Conservation (phyloP, 192 early-diverging fungal genomes). For the Backusella circina region DNA sequence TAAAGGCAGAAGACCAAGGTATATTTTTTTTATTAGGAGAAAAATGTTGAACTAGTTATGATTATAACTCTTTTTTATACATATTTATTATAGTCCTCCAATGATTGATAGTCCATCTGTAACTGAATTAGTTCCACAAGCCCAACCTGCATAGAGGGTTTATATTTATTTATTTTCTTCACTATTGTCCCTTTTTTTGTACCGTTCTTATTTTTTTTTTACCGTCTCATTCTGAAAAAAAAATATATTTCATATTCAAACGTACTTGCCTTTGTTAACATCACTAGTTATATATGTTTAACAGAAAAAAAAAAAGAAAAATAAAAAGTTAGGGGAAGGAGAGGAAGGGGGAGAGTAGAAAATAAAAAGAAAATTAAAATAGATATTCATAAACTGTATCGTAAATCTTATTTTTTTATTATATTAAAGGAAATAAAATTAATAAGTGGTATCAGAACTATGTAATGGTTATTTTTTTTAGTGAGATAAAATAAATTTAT, state of each 20-base stretch:
- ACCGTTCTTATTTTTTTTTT: background rate
- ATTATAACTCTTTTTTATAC: background rate
- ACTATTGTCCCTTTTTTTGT: background rate
- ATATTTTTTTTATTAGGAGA: background rate
- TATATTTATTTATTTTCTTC: background rate
- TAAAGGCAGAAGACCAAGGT: conserved; percentile 13
- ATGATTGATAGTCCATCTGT: conserved; percentile 2
- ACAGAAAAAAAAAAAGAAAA: background rate
- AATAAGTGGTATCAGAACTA: background rate
- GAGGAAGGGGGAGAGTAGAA: background rate
- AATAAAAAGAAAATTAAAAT: background rate
- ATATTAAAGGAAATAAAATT: background rate
- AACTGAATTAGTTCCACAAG: background rate
- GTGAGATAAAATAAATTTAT: background rate
- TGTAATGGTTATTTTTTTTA: background rate
- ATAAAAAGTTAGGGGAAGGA: background rate
- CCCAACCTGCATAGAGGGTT: background rate
- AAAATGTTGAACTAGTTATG: background rate
- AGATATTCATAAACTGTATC: background rate
- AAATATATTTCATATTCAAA: background rate
- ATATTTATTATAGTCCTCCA: conserved; percentile 1
- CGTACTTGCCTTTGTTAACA: background rate
- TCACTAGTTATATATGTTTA: background rate
- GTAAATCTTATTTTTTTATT: background rate
- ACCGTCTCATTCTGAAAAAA: background rate